Base-by-base conservation (phyloP, 1,284 basidiomycete species). In the Leccinum colubrinum region DNA sequence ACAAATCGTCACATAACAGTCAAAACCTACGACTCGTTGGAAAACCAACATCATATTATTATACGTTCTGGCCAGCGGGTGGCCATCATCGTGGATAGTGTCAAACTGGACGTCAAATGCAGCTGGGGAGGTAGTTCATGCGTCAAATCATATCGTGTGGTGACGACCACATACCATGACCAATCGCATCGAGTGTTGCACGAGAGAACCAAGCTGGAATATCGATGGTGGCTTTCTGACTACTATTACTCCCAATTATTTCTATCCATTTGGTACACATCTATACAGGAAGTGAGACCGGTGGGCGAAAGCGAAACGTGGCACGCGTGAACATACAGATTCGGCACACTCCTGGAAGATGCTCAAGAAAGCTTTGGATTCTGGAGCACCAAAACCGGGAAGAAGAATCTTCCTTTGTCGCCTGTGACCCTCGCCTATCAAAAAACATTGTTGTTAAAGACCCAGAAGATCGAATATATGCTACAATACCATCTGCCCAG, bases 251-350 rank as follows among this genome's bases (percentile, higher is more conserved):
- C 6, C 59, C 66, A 17, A 82, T 69, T 4, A 75, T 67, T 30
- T 83, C 80, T 58, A 72, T 78, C 84, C 82, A 84, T 67, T 77
- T 78, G 14, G 14, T 59, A 9, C 74, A 73, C 64, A 85, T 74
- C 85, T 86, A 57, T 6, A 20, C 54, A 37, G 20, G n/a, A 37
- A 35, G 8, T 56, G 17, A 56, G 55, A 27, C 43, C 67, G 68
- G 71, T 3, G 17, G 50, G 6, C 0, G 14, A 15, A 20, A 17
- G 6, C 63, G 64, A 33, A 67, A 65, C n/a, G n/a, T 12, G 14
- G 4, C 2, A 51, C 25, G 6, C 6, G 11, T 5, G 11, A 27
- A 72, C 63, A 33, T 55, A 73, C 71, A 15, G 64, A 66, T 60
- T 66, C 65, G 0, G 68, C 72, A 15, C 65, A 72, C 39, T 37